These are phyloP conservation scores for Candida takata DNA, from an alignment of 805 yeast genomes.

Conservation along the genomic window DNA sequence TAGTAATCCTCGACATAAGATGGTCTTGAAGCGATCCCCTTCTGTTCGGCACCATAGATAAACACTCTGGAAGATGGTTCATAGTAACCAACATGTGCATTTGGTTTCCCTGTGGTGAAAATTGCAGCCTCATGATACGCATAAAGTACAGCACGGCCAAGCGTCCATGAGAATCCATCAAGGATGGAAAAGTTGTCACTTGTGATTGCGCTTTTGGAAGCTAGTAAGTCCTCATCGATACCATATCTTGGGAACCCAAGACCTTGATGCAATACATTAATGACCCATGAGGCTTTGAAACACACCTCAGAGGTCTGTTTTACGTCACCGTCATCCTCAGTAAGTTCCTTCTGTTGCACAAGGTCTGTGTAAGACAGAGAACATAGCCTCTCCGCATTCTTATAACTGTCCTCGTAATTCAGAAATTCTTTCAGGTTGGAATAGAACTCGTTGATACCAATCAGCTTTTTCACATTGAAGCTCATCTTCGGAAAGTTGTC, in stretches of 20 bases:
- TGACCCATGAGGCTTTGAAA: slow-evolving; percentile 54
- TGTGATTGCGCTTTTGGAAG: slow-evolving; percentile 7
- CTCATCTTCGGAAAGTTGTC: slow-evolving; percentile 51
- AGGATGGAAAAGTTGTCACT: slow-evolving; percentile 36
- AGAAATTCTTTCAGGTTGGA: slow-evolving; percentile 47
- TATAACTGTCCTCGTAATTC: slow-evolving; percentile 31
- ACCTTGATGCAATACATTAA: slow-evolving; percentile 52
- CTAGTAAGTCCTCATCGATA: slow-evolving; percentile 26
- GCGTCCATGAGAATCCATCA: slow-evolving; percentile 46
- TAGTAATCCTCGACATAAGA: slow-evolving; percentile 23
- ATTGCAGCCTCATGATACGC: slow-evolving; percentile 43
- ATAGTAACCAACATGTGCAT: slow-evolving; percentile 36
- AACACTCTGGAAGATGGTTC: slow-evolving; percentile 42
- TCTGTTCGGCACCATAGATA: slow-evolving; percentile 47
- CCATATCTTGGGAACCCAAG: slow-evolving; percentile 51
- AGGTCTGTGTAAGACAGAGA: slow-evolving; percentile 20
- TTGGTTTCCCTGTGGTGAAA: slow-evolving; percentile 5
- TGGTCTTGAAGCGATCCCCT: slow-evolving; percentile 37
- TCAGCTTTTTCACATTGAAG: slow-evolving; percentile 47
- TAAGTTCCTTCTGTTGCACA: slow-evolving; percentile 5
- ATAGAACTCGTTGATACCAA: slow-evolving; percentile 67
- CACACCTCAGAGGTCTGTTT: slow-evolving; percentile 48
- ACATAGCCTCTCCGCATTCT: slow-evolving; percentile 41
- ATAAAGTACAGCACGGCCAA: slow-evolving; percentile 56
- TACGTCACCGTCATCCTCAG: slow-evolving; percentile 29